Percentiles rank a stretch among this genome's conserved stretches.
Conservation (phyloP, 768 basidiomycete genomes). For the Tricholoma sp. region DNA sequence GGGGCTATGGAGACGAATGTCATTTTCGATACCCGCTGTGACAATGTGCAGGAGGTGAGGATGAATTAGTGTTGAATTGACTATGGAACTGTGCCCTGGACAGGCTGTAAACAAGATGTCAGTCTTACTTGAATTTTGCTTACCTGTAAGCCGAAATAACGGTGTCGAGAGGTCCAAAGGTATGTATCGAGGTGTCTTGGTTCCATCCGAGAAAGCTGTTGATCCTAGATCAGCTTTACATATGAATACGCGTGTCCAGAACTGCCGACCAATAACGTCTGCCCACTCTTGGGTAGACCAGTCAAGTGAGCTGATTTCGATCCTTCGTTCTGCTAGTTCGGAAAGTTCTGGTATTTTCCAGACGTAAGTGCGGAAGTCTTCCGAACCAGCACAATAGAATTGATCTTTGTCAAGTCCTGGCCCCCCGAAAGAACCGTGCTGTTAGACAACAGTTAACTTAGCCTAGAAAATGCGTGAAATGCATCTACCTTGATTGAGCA, state of each 20-base stretch:
- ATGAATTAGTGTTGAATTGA: conserved; percentile 71
- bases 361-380: conserved; percentile 75
- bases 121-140: neutral
- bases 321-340: conserved; percentile 40
- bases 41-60: conserved; percentile 61
- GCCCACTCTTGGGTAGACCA: conserved; percentile 37
- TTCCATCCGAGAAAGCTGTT: conserved; percentile 43
- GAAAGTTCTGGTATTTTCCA: conserved; percentile 64
- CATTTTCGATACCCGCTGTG: conserved; percentile 71
- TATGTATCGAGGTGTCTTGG: conserved; percentile 39
- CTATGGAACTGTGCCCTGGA: conserved; percentile 69
- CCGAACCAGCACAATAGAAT: conserved; percentile 73
- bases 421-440: conserved; percentile 78
- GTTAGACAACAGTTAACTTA: conserved; percentile 1
- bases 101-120: neutral
- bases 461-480: neutral
- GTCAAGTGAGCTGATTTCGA: conserved; percentile 37
- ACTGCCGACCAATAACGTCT: conserved; percentile 33
- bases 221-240: neutral
- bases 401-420: conserved; percentile 45
- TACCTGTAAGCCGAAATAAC: conserved; percentile 54
- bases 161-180: conserved; percentile 64
- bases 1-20: conserved; percentile 65
- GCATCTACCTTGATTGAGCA: conserved; percentile 58
- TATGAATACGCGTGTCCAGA: neutral